A percentile compares a stretch with the other conserved stretches of the same genome.
These are phyloP conservation scores for Hypoxylon sp. DNA, from an alignment of 2,329 filamentous ascomycete species.

Conservation along the genomic window DNA sequence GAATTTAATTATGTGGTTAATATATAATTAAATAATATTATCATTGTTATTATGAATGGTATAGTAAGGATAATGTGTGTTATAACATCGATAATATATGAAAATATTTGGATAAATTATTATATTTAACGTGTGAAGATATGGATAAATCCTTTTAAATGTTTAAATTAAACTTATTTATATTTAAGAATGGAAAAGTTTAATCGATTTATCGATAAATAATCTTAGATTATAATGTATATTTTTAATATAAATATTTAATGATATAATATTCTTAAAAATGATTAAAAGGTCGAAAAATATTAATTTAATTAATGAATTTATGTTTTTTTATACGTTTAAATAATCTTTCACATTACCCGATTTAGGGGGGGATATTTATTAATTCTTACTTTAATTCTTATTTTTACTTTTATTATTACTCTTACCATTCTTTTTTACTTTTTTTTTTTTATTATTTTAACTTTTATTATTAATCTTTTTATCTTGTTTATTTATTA, in stretches of 20 bases:
- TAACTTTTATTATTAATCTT: neutral
- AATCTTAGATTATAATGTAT: neutral
- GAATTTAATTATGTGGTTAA: neutral
- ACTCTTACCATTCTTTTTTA: too few species aligned
- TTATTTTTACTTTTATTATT: too few species aligned
- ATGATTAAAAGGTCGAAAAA: neutral
- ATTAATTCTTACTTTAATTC: too few species aligned
- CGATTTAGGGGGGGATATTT: too few species aligned
- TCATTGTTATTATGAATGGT: neutral
- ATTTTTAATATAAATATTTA: neutral
- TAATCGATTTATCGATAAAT: neutral
- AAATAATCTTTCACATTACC: neutral
- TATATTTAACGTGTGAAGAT: neutral
- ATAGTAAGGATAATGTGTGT: neutral
- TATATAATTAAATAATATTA: neutral
- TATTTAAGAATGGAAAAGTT: neutral
- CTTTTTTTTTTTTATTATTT: neutral
- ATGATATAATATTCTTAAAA: conserved; percentile 4
- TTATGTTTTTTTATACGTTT: neutral
- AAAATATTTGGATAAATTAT: neutral
- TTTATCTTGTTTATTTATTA: neutral
- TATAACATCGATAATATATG: neutral
- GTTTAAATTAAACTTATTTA: neutral
- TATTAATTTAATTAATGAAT: neutral
- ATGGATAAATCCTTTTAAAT: neutral